Evolutionary conservation across 768 basidiomycete species (phyloP).

Genomic region (Phylloporus rhodoxanthus): DNA sequence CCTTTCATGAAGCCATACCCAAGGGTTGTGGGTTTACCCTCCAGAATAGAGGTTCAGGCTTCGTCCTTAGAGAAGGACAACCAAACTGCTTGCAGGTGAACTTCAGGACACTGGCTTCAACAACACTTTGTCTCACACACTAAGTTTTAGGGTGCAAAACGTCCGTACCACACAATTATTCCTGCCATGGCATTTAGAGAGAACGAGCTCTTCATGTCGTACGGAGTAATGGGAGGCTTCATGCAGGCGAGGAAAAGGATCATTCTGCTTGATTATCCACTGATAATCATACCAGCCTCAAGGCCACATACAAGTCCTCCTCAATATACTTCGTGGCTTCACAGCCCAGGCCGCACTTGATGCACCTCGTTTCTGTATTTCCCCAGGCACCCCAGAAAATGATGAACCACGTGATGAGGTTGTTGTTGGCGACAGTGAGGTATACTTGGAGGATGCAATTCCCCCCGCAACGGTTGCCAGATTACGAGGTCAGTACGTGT

Average conservation of each 20-base stretch:
- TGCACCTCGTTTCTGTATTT: constrained; percentile 94
- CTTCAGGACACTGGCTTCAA: background rate
- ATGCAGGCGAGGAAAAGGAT: constrained; percentile 56
- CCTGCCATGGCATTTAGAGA: constrained; percentile 78
- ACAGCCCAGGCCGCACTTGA: constrained; percentile 87
- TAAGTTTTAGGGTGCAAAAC: constrained; percentile 63
- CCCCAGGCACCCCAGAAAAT: constrained; percentile 67
- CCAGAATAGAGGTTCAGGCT: constrained; percentile 89
- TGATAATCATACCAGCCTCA: constrained; percentile 55
- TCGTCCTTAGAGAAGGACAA: constrained; percentile 73
- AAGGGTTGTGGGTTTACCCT: constrained; percentile 94
- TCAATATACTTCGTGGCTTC: constrained; percentile 85
- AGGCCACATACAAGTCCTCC: constrained; percentile 90
- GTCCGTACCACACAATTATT: constrained; percentile 91
- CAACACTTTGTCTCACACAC: background rate
- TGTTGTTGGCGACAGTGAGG: constrained; percentile 67
- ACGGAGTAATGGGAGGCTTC: constrained; percentile 89
- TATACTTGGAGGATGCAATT: constrained; percentile 87
- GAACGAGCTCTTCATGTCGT: constrained; percentile 80
- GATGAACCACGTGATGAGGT: constrained; percentile 44
- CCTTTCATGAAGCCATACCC: constrained; percentile 59
- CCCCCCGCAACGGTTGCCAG: constrained; percentile 52
- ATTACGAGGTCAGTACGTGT: constrained; percentile 51
- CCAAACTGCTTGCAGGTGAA: constrained; percentile 75
- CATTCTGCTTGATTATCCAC: background rate